Evolutionary conservation across 2,329 filamentous ascomycete species (phyloP).

Genomic region (Hypoxylon sp.): DNA sequence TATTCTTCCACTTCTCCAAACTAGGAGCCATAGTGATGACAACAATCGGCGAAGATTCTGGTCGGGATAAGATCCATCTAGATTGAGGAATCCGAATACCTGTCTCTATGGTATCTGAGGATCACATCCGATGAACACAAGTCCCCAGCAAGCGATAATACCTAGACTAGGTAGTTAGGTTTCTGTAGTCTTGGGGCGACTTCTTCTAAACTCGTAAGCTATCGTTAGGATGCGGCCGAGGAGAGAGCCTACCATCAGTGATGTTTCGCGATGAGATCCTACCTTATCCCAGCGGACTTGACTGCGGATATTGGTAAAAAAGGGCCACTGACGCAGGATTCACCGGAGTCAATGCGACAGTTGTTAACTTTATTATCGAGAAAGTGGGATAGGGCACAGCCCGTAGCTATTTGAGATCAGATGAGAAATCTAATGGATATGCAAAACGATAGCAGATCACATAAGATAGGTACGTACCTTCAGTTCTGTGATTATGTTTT

Average conservation of each 20-base stretch:
- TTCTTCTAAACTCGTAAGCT: background rate
- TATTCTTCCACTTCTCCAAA: slow-evolving; percentile 22
- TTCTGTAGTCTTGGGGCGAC: background rate
- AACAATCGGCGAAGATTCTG: background rate
- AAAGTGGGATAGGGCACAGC: slow-evolving; percentile 8
- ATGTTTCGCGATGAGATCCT: background rate
- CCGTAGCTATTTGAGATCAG: background rate
- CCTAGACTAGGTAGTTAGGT: background rate
- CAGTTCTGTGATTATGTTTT: background rate
- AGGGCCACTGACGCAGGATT: background rate
- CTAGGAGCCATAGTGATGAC: slow-evolving; percentile 23
- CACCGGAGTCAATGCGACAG: background rate
- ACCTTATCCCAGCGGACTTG: background rate
- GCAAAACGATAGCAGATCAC: background rate
- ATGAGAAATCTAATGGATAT: background rate
- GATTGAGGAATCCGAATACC: background rate
- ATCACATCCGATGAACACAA: background rate
- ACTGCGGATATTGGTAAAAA: background rate
- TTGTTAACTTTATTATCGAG: background rate
- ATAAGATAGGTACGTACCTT: background rate
- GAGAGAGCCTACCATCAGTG: background rate
- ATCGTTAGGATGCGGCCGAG: background rate
- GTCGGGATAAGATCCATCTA: slow-evolving; percentile 5
- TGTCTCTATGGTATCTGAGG: background rate
- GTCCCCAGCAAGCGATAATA: background rate